Base-by-base conservation (phyloP, 1,284 basidiomycete species). In the Ustilago cynodontis region DNA sequence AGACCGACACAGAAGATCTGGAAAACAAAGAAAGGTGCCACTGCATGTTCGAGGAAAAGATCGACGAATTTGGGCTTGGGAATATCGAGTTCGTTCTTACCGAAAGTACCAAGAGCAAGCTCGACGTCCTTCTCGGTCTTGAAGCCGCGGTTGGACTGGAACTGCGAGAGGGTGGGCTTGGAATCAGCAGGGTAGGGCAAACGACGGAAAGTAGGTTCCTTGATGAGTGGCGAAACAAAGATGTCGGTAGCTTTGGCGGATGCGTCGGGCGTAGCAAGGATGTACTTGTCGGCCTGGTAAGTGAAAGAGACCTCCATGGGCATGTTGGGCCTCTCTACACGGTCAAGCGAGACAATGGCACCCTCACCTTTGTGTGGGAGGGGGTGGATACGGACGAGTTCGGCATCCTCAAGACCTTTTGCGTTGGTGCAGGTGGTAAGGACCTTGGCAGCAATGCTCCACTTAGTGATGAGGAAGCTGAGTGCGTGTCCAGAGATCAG, bases 261-360 rank as follows among this genome's bases (percentile, higher is more conserved):
- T 7, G 80, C 62, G 61, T 85, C 82, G 6, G 84, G 84, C 14
- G 89, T 88, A 49, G 90, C 88, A 53, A 93, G 90, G 62, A 94
- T 90, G 86, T 98, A 99, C 55, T 94, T 95, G 88, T 99, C 96
- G 61, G 93, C 92, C 87, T 99, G 95, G 87, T 98, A 99, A 86
- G 90, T 92, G 89, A 99, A 98, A 18, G 92, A 93, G 86, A 93
- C 93, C 91, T 90, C 57, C 89, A 88, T 26, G 45, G 77, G 75
- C 43, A 81, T 63, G 54, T 79, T 66, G 50, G 75, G 60, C 24
- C 70, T 43, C 81, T 87, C 47, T 45, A 88, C 87, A 64, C 88
- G 87, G 79, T 91, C 91, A 8, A 99, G 88, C 1, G 89, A 88
- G 0, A 98, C 94, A 59, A 99, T 94, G 77, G 96, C 95, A 28